Conservation (phyloP, 2,329 filamentous ascomycete genomes). For the Xylaria sp. region DNA sequence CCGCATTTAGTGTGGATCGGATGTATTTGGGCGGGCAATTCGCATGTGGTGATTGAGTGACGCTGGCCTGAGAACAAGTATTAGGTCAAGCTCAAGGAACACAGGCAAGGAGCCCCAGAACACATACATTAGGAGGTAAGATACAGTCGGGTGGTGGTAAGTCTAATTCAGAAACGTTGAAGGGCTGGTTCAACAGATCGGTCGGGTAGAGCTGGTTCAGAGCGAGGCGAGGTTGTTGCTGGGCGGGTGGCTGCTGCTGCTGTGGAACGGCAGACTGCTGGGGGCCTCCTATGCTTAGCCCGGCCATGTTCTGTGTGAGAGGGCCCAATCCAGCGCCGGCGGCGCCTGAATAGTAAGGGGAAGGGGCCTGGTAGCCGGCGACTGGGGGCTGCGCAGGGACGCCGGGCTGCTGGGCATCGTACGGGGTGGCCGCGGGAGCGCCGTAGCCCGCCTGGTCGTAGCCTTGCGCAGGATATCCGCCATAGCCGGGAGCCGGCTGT, state of each 20-base stretch:
- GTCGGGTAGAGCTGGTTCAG: slow-evolving; percentile 93
- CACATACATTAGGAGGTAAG: slow-evolving; percentile 89
- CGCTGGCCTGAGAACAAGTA: slow-evolving; percentile 72
- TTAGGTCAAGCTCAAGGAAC: slow-evolving; percentile 11
- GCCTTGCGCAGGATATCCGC: slow-evolving; percentile 65
- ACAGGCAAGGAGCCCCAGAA: not conserved
- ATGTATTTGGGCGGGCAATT: slow-evolving; percentile 96
- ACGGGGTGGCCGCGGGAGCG: slow-evolving; percentile 49
- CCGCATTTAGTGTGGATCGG: slow-evolving; percentile 92
- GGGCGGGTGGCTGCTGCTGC: slow-evolving; percentile 64
- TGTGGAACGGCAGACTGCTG: slow-evolving; percentile 63
- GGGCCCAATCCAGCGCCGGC: slow-evolving; percentile 70
- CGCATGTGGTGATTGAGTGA: slow-evolving; percentile 88
- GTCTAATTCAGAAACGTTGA: slow-evolving; percentile 93
- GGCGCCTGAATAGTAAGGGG: slow-evolving; percentile 71
- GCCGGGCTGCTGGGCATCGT: slow-evolving; percentile 57
- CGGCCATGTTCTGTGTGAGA: slow-evolving; percentile 85
- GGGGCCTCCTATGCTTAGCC: slow-evolving; percentile 80
- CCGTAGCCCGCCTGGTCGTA: slow-evolving; percentile 51
- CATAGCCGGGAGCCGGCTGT: slow-evolving; percentile 63
- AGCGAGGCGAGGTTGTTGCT: slow-evolving; percentile 60
- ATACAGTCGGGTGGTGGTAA: slow-evolving; percentile 90
- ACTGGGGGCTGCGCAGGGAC: slow-evolving; percentile 57
- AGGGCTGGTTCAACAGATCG: slow-evolving; percentile 90
- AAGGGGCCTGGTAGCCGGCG: slow-evolving; percentile 75